Evolutionary conservation across 805 yeast genomes (phyloP), one percentile per base, ranked within the genome.

Genomic region (Debaryomyces maramus): DNA sequence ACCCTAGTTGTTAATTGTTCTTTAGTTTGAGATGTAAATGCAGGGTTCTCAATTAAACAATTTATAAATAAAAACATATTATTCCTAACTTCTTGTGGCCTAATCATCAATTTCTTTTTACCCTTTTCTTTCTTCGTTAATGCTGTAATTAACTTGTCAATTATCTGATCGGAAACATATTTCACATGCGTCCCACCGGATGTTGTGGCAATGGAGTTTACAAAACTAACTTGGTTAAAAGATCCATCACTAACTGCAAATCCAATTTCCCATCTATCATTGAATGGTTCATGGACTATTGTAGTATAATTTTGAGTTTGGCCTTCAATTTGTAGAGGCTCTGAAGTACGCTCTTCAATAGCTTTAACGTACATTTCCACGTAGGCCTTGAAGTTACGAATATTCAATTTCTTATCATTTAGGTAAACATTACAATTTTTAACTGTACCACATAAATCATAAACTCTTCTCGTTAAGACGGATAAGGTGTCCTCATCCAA

Each of bases 121-220:
- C 80, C 80, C 54, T 78, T 83, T 64, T 84, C 88, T 59, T 83
- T 87, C 47, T 68, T 70, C 30, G 60, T 51, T 47, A 90, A 69
- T 6, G 73, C 69, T 10, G 86, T 97, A 40, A 81, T 67, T 40
- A 90, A 77, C 60, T 87, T 89, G 45, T 74, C 78, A 18, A 88
- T 83, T 40, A 93, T 76, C 66, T 90, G 88, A 60, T 91, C 97
- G 4, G 95, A 72, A 21, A 90, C 75, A 58, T 83, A 80, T 50
- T 84, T 89, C 24, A 89, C 95, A 61, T 93, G 99, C 0, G 99
- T 86, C 52, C 99, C 99, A 44, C 99, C 99, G 1, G 91, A 70
- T 0, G 98, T 91, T 0, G 99, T 93, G 0, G 99, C 99, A 59
- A 93, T 93, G 5, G 97, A 89, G 60, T 93, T 93, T 11, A 93